These are phyloP conservation scores for Gastrolobium villosum DNA, from an alignment of 306 rosid genomes.

Conservation along the genomic window DNA sequence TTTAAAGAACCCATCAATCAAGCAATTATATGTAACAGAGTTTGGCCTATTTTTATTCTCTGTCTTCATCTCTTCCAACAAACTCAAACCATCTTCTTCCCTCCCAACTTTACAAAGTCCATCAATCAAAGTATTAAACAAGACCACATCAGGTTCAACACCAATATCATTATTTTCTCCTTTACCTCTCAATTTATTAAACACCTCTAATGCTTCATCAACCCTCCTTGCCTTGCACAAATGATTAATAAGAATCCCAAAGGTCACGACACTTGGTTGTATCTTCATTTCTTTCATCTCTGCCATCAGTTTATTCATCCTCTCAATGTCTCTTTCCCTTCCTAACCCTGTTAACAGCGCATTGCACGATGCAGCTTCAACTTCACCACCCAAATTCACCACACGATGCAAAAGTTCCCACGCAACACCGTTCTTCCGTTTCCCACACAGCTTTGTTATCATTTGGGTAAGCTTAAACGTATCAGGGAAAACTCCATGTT, in stretches of 20 bases:
- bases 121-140: slow-evolving; percentile 76
- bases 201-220: slow-evolving; percentile 70
- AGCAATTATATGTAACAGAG: slow-evolving; percentile 72
- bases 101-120: slow-evolving; percentile 91
- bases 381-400: slow-evolving; percentile 63
- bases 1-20: slow-evolving; percentile 81
- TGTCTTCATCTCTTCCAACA: slow-evolving; percentile 77
- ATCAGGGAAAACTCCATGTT: slow-evolving; percentile 61
- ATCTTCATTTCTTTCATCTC: slow-evolving; percentile 76
- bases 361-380: slow-evolving; percentile 73
- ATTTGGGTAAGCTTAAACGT: slow-evolving; percentile 60
- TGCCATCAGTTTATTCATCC: slow-evolving; percentile 70
- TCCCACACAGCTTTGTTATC: slow-evolving; percentile 65
- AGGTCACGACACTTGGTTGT: slow-evolving; percentile 66
- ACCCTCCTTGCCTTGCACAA: slow-evolving; percentile 81
- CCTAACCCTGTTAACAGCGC: slow-evolving; percentile 74
- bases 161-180: slow-evolving; percentile 42
- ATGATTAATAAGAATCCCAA: slow-evolving; percentile 69
- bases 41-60: slow-evolving; percentile 55
- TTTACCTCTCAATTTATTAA: slow-evolving; percentile 63
- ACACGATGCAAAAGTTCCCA: slow-evolving; percentile 71
- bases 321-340: slow-evolving; percentile 53
- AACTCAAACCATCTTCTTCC: slow-evolving; percentile 73
- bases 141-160: slow-evolving; percentile 69
- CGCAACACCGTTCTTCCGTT: slow-evolving; percentile 58